phyloP scores from a whole-genome alignment of 164 flowering plant genomes.

The Amborella trichopoda region DNA sequence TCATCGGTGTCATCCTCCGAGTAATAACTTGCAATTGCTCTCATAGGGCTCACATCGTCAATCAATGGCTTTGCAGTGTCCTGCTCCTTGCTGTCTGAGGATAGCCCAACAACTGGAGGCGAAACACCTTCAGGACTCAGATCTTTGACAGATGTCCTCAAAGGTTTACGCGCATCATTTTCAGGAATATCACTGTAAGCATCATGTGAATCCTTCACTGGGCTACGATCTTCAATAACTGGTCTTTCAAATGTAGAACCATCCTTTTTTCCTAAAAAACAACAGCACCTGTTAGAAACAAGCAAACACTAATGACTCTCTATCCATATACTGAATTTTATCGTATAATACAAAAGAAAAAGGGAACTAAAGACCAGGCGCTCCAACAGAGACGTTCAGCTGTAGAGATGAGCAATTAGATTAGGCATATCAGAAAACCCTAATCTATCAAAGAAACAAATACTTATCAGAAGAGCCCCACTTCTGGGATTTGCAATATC shows the following conservation, averaged over 20 bases:
- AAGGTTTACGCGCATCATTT: conserved; percentile 6
- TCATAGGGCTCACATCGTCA: conserved; percentile 35
- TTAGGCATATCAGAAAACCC: too few species aligned
- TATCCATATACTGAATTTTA: too few species aligned
- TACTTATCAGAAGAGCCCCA: too few species aligned
- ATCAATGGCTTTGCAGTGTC: conserved; percentile 6
- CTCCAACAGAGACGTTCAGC: too few species aligned
- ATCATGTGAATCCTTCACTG: conserved; percentile 5
- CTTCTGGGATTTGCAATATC: too few species aligned
- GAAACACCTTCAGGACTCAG: conserved; percentile 1
- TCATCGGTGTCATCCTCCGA: conserved; percentile 50
- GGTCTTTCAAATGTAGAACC: too few species aligned
- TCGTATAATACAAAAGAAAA: too few species aligned
- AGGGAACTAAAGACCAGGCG: too few species aligned
- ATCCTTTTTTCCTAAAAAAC: too few species aligned
- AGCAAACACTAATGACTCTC: too few species aligned
- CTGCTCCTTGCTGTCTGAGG: conserved; percentile 3
- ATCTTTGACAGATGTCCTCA: conserved; percentile 4
- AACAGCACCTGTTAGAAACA: neutral
- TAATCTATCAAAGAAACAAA: too few species aligned
- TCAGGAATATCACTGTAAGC: conserved; percentile 10
- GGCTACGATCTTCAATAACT: conserved; percentile 2
- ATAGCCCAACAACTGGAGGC: conserved; percentile 10
- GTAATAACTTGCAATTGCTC: conserved; percentile 49
- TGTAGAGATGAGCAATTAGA: too few species aligned